Conservation (phyloP, 1,139 yeast species). For the Lodderomyces orthopsilosis region DNA sequence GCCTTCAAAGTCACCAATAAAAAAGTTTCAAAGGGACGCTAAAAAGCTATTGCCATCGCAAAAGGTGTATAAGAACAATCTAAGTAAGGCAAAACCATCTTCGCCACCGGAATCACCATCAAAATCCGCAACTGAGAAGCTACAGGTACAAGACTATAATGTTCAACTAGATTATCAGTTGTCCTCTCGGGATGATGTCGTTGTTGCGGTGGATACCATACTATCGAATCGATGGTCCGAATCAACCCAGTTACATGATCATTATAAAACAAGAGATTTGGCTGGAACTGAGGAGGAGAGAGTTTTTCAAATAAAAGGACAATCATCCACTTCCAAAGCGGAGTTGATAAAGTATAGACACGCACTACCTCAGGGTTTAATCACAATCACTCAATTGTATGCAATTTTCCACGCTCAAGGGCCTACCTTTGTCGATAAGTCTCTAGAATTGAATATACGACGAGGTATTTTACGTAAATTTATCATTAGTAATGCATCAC, state of each 20-base stretch:
- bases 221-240: conserved; percentile 42
- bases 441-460: conserved; percentile 33
- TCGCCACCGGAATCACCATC: conserved; percentile 6
- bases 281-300: conserved; percentile 20
- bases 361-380: conserved; percentile 33
- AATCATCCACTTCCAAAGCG: conserved; percentile 35
- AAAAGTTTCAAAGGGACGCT: conserved; percentile 21
- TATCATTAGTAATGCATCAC: conserved; percentile 45
- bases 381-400: conserved; percentile 41
- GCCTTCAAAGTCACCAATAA: conserved; percentile 22
- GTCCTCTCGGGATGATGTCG: conserved; percentile 27
- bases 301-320: conserved; percentile 33
- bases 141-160: conserved; percentile 32
- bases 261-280: conserved; percentile 19
- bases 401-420: conserved; percentile 40
- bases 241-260: conserved; percentile 24
- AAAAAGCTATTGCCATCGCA: conserved; percentile 29
- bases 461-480: conserved; percentile 37
- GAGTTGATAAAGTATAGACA: conserved; percentile 37
- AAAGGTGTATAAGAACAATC: conserved; percentile 21
- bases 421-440: conserved; percentile 44
- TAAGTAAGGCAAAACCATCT: conserved; percentile 6
- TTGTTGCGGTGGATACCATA: conserved; percentile 34
- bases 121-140: conserved; percentile 11
- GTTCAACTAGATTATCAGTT: conserved; percentile 42